Evolutionary conservation across 1,284 basidiomycete genomes (phyloP).

Genomic region (Rhodofomes roseus): DNA sequence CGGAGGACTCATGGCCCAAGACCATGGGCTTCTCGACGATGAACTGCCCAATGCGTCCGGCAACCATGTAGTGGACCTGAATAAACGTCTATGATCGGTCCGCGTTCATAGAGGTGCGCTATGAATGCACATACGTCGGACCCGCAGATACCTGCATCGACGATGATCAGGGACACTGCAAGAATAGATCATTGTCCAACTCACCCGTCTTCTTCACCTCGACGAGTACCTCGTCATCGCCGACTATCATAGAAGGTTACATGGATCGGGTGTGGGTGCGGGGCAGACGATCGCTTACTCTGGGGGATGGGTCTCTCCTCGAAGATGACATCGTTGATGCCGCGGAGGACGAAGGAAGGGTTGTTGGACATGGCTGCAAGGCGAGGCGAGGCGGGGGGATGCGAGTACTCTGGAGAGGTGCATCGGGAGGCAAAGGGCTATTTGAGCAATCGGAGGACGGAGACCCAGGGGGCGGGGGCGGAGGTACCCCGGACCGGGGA

Average conservation of each 20-base stretch:
- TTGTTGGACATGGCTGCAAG: conserved; percentile 60
- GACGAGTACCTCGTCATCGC: conserved; percentile 80
- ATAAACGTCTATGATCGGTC: background rate
- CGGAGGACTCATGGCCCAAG: conserved; percentile 65
- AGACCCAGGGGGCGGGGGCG: conserved; percentile 7
- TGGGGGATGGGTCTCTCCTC: conserved; percentile 80
- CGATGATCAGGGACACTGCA: background rate
- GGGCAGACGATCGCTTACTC: conserved; percentile 35
- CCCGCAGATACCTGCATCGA: conserved; percentile 75
- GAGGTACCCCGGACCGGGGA: conserved; percentile 14
- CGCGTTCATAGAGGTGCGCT: conserved; percentile 4
- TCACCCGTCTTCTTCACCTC: conserved; percentile 88
- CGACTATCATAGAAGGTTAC: conserved; percentile 40
- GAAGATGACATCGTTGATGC: conserved; percentile 68
- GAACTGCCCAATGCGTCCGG: conserved; percentile 79
- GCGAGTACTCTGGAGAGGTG: background rate
- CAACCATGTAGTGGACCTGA: conserved; percentile 73
- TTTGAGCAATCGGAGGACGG: conserved; percentile 12
- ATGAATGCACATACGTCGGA: conserved; percentile 60
- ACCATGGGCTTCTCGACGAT: conserved; percentile 80
- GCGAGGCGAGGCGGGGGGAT: conserved; percentile 2
- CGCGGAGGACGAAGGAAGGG: conserved; percentile 76
- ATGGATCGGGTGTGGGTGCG: conserved; percentile 2
- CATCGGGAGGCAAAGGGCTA: conserved; percentile 1
- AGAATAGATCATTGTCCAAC: conserved; percentile 16